Conservation (phyloP, 441 rosid genomes). For the Eutrema salsugineum region DNA sequence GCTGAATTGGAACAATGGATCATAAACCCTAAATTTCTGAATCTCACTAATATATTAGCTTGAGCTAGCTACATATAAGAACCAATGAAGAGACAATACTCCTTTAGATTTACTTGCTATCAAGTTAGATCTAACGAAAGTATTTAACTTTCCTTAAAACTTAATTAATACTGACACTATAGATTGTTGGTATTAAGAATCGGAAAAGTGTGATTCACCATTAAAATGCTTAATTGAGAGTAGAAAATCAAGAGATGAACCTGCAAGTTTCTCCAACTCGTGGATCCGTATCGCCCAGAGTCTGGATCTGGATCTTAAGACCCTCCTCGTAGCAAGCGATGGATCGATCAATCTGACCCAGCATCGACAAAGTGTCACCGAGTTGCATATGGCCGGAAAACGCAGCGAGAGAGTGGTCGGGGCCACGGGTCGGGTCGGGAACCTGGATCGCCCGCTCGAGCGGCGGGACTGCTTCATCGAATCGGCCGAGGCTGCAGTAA, state of each 20-base stretch:
- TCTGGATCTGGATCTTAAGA: conserved; percentile 89
- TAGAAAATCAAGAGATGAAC: conserved; percentile 29
- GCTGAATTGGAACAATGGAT: background rate
- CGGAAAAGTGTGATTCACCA: background rate
- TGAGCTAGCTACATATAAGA: background rate
- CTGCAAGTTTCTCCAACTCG: conserved; percentile 99
- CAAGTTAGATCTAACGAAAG: background rate
- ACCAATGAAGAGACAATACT: background rate
- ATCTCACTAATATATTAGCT: background rate
- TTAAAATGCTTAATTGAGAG: background rate
- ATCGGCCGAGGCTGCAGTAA: conserved; percentile 87
- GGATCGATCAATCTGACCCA: conserved; percentile 87
- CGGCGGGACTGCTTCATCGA: conserved; percentile 88
- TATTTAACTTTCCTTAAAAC: background rate
- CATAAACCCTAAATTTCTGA: background rate
- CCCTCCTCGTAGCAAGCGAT: conserved; percentile 86
- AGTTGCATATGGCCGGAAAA: conserved; percentile 97
- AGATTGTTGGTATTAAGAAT: background rate
- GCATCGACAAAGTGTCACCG: conserved; percentile 93
- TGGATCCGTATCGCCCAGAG: conserved; percentile 89
- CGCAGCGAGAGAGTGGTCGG: conserved; percentile 92
- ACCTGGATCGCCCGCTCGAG: conserved; percentile 78
- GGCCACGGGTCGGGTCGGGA: conserved; percentile 66
- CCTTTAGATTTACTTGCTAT: background rate
- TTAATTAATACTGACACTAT: background rate